These are phyloP conservation scores for Ceratobasidium sp. DNA, from an alignment of 1,284 basidiomycete species.

Conservation along the genomic window DNA sequence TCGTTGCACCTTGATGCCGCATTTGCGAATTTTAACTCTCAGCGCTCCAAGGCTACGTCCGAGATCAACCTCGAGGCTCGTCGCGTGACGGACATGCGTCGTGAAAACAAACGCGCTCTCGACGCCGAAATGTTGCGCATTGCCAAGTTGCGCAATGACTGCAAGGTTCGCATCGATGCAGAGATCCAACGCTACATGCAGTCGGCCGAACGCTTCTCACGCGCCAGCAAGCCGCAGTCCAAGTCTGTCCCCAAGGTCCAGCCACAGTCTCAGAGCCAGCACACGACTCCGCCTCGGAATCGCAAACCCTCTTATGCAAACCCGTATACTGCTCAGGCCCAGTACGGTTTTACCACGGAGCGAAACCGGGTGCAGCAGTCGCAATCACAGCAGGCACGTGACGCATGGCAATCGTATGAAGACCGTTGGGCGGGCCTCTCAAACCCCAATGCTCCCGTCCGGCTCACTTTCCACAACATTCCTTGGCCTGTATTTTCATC, in stretches of 20 bases:
- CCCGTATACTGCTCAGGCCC: constrained; percentile 14
- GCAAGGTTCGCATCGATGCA: constrained; percentile 19
- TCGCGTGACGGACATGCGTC: constrained; percentile 26
- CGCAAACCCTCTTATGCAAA: constrained; percentile 17
- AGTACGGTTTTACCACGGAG: constrained; percentile 31
- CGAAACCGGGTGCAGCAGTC: constrained; percentile 13
- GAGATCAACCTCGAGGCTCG: constrained; percentile 34
- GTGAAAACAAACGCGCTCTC: constrained; percentile 36
- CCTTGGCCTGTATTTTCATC: constrained; percentile 48
- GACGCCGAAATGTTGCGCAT: constrained; percentile 34
- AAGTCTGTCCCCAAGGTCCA: constrained; percentile 1
- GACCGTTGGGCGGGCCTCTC: constrained; percentile 39
- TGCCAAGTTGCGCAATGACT: constrained; percentile 23
- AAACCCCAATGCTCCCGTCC: constrained; percentile 17
- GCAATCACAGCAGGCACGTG: constrained; percentile 31
- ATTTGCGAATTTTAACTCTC: constrained; percentile 32
- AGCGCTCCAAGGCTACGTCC: constrained; percentile 34
- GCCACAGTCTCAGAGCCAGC: constrained; percentile 1
- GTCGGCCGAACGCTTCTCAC: constrained; percentile 30
- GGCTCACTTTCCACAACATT: constrained; percentile 47
- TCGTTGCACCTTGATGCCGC: constrained; percentile 16
- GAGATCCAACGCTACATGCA: constrained; percentile 37
- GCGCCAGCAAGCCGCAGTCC: constrained; percentile 32
- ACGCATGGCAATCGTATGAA: constrained; percentile 43
- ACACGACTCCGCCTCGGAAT: not conserved